phyloP scores from a whole-genome alignment of 2,329 filamentous ascomycete genomes.

The Trichophyton mentagrophytes region DNA sequence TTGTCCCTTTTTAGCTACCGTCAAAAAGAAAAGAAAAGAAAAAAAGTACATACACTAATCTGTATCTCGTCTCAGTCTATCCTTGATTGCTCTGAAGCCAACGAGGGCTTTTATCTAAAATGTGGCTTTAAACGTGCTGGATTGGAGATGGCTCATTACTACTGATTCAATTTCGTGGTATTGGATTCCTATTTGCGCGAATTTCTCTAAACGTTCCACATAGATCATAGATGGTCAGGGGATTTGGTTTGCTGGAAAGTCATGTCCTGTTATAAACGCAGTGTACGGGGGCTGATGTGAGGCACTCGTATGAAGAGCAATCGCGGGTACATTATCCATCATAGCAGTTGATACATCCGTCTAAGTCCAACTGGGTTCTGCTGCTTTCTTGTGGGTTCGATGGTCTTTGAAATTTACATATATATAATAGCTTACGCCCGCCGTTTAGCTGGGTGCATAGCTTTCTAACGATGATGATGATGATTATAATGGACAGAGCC shows the following conservation, averaged over 20 bases:
- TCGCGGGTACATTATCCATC: not conserved
- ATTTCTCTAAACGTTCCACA: not conserved
- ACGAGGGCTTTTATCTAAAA: slow-evolving; percentile 96
- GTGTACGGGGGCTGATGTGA: not conserved
- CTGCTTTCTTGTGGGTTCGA: not conserved
- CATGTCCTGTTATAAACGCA: not conserved
- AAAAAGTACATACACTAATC: not conserved
- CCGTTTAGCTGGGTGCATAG: too few relatives aligned
- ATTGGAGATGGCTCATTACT: slow-evolving; percentile 94
- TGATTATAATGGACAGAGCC: not conserved
- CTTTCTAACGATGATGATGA: not conserved
- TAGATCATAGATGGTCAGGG: not conserved
- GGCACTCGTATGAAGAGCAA: not conserved
- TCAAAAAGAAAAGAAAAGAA: too few relatives aligned
- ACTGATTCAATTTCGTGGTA: slow-evolving; percentile 30
- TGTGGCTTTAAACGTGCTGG: slow-evolving; percentile 89
- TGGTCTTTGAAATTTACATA: not conserved
- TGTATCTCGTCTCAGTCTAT: slow-evolving; percentile 50
- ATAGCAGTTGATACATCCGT: not conserved
- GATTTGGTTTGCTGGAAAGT: not conserved
- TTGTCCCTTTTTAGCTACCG: slow-evolving; percentile 9
- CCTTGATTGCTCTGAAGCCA: slow-evolving; percentile 87
- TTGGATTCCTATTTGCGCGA: not conserved
- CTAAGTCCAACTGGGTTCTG: not conserved
- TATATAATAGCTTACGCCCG: not conserved